Evolutionary conservation across 2,329 filamentous ascomycete species (phyloP).

Genomic region (Fusarium paranaense): DNA sequence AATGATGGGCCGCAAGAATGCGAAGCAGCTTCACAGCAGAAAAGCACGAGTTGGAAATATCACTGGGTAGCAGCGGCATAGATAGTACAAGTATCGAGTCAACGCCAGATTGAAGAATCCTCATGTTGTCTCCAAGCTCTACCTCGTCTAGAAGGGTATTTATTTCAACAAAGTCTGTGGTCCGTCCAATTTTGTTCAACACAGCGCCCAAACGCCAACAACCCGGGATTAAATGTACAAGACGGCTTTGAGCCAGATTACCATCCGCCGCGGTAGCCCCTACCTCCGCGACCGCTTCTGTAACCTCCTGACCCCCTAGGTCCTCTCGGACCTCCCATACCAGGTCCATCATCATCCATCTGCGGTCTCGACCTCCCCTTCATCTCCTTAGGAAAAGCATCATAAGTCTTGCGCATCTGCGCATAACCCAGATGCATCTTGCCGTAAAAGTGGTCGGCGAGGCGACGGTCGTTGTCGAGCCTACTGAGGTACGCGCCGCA

Average conservation of each 20-base stretch:
- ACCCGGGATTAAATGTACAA: conserved; percentile 7
- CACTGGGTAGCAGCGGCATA: conserved; percentile 39
- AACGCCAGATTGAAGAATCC: conserved; percentile 39
- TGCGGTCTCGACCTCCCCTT: conserved; percentile 75
- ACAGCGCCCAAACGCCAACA: conserved; percentile 39
- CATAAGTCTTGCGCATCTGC: conserved; percentile 95
- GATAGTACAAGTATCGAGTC: conserved; percentile 26
- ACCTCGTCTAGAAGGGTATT: conserved; percentile 41
- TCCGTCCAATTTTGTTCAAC: conserved; percentile 28
- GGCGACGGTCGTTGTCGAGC: conserved; percentile 90
- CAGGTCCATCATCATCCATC: conserved; percentile 61
- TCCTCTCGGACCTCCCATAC: conserved; percentile 63
- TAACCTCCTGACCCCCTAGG: conserved; percentile 66
- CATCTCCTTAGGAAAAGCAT: conserved; percentile 87
- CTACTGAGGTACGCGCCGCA: conserved; percentile 94
- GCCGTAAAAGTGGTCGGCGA: conserved; percentile 98
- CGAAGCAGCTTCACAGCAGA: conserved; percentile 4
- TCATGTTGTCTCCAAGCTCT: conserved; percentile 9
- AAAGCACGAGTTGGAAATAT: conserved; percentile 31
- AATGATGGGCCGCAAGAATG: conserved; percentile 5
- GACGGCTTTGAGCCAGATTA: conserved; percentile 38
- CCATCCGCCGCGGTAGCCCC: conserved; percentile 64
- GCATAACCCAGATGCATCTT: conserved; percentile 99
- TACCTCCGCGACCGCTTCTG: conserved; percentile 63
- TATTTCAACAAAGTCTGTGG: conserved; percentile 29